phyloP scores from a whole-genome alignment of 805 yeast genomes.

The Torulaspora indica region DNA sequence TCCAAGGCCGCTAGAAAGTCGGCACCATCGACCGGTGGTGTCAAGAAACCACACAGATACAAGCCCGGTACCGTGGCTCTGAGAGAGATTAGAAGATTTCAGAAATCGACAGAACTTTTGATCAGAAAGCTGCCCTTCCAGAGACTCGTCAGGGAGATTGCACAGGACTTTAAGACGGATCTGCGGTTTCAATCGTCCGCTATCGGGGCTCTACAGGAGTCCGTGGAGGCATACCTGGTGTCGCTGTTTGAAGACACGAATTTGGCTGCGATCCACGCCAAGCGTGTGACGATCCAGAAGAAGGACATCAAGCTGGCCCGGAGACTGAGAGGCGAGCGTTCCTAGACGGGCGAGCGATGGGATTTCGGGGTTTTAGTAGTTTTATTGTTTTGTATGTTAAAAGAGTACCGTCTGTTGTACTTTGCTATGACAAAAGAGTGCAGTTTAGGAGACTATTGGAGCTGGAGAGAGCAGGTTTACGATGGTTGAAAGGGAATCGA shows the following conservation, averaged over 20 bases:
- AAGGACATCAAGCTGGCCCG: constrained; percentile 97
- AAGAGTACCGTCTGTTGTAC: not conserved
- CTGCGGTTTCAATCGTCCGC: constrained; percentile 97
- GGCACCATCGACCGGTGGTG: constrained; percentile 90
- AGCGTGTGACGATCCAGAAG: constrained; percentile 98
- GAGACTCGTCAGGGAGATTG: constrained; percentile 92
- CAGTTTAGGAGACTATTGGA: not conserved
- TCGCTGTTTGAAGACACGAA: constrained; percentile 96
- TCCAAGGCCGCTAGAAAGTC: constrained; percentile 92
- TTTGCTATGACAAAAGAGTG: constrained; percentile 2
- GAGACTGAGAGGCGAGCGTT: constrained; percentile 96
- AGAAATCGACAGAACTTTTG: constrained; percentile 89
- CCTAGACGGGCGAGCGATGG: constrained; percentile 41
- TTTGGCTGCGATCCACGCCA: constrained; percentile 98
- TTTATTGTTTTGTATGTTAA: constrained; percentile 7
- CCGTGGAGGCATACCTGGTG: constrained; percentile 96
- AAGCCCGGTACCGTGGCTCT: constrained; percentile 96
- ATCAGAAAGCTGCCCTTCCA: constrained; percentile 97
- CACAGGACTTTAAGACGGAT: constrained; percentile 89
- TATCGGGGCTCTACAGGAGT: constrained; percentile 95
- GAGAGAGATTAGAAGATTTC: constrained; percentile 97
- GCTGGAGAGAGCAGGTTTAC: not conserved
- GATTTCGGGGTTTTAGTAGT: constrained; percentile 1
- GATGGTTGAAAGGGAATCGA: constrained; percentile 3
- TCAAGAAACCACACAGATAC: constrained; percentile 92